Percentiles rank a stretch among this genome's conserved stretches.
These are phyloP conservation scores for Citrus trifoliata DNA, from an alignment of 345 rosid species.

Conservation along the genomic window DNA sequence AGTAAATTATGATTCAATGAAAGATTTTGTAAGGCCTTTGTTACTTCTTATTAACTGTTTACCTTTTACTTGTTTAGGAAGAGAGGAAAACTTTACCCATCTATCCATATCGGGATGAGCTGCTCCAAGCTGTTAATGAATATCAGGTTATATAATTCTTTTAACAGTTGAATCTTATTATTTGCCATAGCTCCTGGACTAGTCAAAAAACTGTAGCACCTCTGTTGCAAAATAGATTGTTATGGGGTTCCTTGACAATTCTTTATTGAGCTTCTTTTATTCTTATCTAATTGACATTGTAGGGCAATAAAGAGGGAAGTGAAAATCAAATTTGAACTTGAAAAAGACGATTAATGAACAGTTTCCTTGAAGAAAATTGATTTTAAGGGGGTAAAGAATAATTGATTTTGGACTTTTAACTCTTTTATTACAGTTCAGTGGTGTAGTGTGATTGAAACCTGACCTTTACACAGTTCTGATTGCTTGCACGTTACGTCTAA, in stretches of 20 bases:
- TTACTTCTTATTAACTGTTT: neutral
- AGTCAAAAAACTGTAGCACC: neutral
- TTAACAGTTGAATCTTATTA: neutral
- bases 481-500: no score
- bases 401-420: neutral
- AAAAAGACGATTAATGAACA: neutral
- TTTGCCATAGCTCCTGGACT: neutral
- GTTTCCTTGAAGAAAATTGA: neutral
- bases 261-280: neutral
- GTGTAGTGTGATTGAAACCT: neutral
- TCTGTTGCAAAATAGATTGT: neutral
- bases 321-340: no score
- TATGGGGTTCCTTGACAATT: neutral
- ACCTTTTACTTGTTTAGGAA: constrained; percentile 42
- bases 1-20: neutral
- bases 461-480: neutral
- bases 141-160: constrained; percentile 59
- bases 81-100: constrained; percentile 86
- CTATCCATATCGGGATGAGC: constrained; percentile 72
- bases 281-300: no score
- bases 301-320: neutral
- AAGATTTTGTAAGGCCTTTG: neutral
- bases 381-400: neutral
- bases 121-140: constrained; percentile 69
- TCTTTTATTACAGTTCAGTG: neutral